Base-by-base conservation (phyloP, 2,329 filamentous ascomycete species). In the Davidsoniella eucalypti region DNA sequence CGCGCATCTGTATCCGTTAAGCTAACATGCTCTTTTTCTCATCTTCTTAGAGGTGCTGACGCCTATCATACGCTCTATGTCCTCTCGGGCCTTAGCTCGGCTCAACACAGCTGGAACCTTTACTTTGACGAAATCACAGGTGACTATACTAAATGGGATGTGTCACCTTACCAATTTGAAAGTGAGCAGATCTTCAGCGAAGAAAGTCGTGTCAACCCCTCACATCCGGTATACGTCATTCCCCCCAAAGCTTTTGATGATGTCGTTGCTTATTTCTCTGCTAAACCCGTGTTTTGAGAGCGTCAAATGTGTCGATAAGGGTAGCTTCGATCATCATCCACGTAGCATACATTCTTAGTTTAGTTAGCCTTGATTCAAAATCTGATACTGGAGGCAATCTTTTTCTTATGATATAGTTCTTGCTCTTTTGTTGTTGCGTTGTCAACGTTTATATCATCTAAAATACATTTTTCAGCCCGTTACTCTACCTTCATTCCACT, bases 61-160 rank as follows among this genome's bases (percentile, higher is more conserved):
- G 81, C 83, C 45, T 95, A 96, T 60, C 90, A 96, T 65, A 87
- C 87, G 42, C 92, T 85, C 67, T 96, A 96, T 66, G 86, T 88
- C 26, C 74, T 96, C 17, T 80, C 83, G 18, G 90, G 90, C 4
- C 70, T 96, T 56, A 92, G 85, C 63, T 82, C 80, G 49, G 82
- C 82, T 21, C 86, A 94, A 65, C 76, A 94, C 63, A 68, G 72
- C 58, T 78, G 73, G 74, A 64, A 67, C 55, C 64, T 76, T 58
- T 60, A 55, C 50, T 55, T 23, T 53, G 58, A 54, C 49, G 25
- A 40, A 10, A n/a, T 16, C n/a, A 48, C 49, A 18, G 47, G 36
- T 5, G 33, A 54, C 42, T 51, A 49, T 23, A 51, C 44, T 8
- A 46, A 43, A 16, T 54, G 52, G 52, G 42, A 46, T 9, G 45